Evolutionary conservation across 768 basidiomycete species (phyloP).

Genomic region (Artomyces pyxidatus): DNA sequence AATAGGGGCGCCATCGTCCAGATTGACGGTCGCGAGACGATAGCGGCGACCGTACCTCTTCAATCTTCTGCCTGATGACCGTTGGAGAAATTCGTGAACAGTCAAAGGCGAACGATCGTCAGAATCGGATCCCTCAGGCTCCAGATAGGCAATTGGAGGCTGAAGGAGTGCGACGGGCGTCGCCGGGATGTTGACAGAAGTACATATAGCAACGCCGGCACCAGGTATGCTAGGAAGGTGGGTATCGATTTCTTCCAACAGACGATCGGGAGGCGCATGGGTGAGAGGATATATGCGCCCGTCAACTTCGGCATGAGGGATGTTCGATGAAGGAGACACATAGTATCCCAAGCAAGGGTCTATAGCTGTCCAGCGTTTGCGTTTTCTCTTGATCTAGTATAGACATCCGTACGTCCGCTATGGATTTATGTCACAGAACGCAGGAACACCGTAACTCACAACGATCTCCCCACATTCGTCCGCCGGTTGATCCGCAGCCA

Average conservation of each 20-base stretch:
- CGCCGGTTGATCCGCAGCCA: too few relatives aligned
- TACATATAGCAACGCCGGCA: not conserved
- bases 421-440: too few relatives aligned
- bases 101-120: not conserved
- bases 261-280: not conserved
- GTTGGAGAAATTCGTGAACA: not conserved
- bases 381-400: slow-evolving; percentile 11
- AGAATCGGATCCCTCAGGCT: not conserved
- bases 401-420: too few relatives aligned
- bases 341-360: not conserved
- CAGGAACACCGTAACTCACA: too few relatives aligned
- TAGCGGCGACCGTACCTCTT: not conserved
- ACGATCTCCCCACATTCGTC: too few relatives aligned
- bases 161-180: not conserved
- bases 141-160: not conserved
- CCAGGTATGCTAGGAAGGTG: not conserved
- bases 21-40: not conserved
- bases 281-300: not conserved
- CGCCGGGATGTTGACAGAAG: not conserved
- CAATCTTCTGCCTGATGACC: not conserved
- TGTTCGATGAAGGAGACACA: not conserved
- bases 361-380: slow-evolving; percentile 3
- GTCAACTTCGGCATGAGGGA: not conserved
- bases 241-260: not conserved
- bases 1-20: not conserved